Percentiles rank a stretch among this genome's conserved stretches.
Conservation (phyloP, 73 alveolate species). For the Effrenium voratum region DNA sequence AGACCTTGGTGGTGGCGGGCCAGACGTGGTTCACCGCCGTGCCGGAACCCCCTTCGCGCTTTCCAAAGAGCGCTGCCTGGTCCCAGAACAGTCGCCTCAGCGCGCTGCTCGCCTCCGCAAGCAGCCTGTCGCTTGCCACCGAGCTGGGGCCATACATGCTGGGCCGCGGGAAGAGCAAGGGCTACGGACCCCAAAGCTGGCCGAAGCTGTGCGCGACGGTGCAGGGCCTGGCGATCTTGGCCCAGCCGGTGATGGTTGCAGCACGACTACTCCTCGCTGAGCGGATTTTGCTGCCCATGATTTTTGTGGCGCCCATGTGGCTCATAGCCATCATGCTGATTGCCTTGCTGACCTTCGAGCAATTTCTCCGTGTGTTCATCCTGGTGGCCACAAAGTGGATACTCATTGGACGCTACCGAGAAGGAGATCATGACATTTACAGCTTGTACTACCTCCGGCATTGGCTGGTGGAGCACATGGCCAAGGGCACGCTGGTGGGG, state of each 20-base stretch:
- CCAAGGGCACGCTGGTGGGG: constrained; percentile 37
- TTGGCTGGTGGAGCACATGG: constrained; percentile 51
- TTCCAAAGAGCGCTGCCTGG: too few species aligned
- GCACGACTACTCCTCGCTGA: constrained; percentile 45
- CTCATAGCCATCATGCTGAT: too few species aligned
- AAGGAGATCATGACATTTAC: constrained; percentile 50
- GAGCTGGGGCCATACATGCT: not conserved
- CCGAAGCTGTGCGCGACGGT: constrained; percentile 37
- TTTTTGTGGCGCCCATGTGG: not conserved
- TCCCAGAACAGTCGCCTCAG: too few species aligned
- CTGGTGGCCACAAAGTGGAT: constrained; percentile 42
- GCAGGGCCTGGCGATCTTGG: constrained; percentile 48
- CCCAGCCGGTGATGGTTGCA: constrained; percentile 25
- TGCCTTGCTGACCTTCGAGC: too few species aligned
- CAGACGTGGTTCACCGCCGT: constrained; percentile 16
- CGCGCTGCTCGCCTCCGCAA: too few species aligned
- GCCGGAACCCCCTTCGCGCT: too few species aligned
- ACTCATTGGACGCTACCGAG: constrained; percentile 65
- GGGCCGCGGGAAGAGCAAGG: not conserved
- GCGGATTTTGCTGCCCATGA: constrained; percentile 21
- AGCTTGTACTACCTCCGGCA: constrained; percentile 57
- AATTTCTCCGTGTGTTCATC: constrained; percentile 23
- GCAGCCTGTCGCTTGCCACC: too few species aligned
- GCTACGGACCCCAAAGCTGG: constrained; percentile 27
- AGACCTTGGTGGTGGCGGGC: too few species aligned